phyloP scores from a whole-genome alignment of 257 asterid species.

The Knoxia roxburghii region DNA sequence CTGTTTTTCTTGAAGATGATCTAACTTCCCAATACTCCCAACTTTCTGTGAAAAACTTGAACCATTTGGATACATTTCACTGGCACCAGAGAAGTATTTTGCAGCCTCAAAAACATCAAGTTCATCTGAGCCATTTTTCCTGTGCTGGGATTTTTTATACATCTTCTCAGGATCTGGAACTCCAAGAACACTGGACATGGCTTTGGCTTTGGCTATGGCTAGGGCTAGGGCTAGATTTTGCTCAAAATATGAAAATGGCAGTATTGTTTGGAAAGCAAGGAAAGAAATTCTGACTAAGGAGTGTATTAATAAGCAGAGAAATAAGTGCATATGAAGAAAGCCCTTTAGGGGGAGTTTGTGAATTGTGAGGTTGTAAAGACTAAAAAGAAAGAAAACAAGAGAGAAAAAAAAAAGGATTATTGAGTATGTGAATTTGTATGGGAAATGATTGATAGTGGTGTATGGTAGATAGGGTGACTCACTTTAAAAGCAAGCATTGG shows the following conservation, averaged over 20 bases:
- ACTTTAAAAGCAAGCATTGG: slow-evolving; percentile 29
- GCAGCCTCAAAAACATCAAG: slow-evolving; percentile 86
- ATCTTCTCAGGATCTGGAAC: slow-evolving; percentile 26
- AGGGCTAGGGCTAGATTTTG: slow-evolving; percentile 11
- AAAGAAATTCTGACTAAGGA: background rate
- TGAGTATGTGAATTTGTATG: slow-evolving; percentile 3
- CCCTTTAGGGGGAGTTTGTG: slow-evolving; percentile 2
- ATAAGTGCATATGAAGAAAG: too few relatives aligned
- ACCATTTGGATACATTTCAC: slow-evolving; percentile 27
- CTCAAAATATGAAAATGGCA: background rate
- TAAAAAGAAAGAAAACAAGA: too few relatives aligned
- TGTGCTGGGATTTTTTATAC: slow-evolving; percentile 35
- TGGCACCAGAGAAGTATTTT: slow-evolving; percentile 54
- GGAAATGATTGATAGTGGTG: slow-evolving; percentile 31
- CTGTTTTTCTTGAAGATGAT: slow-evolving; percentile 17
- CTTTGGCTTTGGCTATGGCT: slow-evolving; percentile 33
- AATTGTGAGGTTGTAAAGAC: slow-evolving; percentile 26
- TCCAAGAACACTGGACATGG: too few relatives aligned
- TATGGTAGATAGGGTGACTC: slow-evolving; percentile 22
- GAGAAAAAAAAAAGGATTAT: slow-evolving; percentile 7
- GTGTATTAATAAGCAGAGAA: background rate
- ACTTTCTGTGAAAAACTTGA: slow-evolving; percentile 6
- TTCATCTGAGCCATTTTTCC: slow-evolving; percentile 63
- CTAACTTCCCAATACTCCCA: background rate
- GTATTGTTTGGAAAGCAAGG: slow-evolving; percentile 5